These are phyloP conservation scores for Apiospora saccharicola DNA, from an alignment of 2,329 filamentous ascomycete species.

Conservation along the genomic window DNA sequence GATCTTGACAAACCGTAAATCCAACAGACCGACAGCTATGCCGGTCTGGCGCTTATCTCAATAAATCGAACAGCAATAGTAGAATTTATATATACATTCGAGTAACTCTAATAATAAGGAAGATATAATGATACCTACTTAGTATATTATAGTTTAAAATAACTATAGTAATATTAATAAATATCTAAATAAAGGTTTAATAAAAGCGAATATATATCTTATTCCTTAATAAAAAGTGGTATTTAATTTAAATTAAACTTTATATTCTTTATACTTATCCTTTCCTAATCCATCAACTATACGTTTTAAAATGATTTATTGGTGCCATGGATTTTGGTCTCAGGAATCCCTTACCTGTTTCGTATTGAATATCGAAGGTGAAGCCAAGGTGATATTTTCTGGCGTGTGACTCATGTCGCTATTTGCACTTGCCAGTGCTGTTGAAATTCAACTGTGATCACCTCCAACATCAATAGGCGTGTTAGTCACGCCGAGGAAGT, in stretches of 20 bases:
- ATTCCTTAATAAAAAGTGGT: no score
- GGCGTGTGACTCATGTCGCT: neutral
- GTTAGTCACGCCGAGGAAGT: neutral
- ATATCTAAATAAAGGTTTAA: neutral
- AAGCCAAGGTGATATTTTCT: no score
- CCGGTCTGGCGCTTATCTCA: neutral
- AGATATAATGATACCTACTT: no score
- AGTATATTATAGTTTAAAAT: neutral
- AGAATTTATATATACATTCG: neutral
- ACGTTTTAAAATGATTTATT: no score
- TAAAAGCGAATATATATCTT: no score
- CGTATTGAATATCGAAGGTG: no score
- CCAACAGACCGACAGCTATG: neutral
- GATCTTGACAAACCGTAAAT: constrained; percentile 7
- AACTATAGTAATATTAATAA: neutral
- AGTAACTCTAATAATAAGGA: neutral
- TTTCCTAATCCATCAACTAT: no score
- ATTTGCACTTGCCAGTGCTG: neutral
- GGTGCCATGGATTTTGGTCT: no score
- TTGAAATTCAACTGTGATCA: neutral
- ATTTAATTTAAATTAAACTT: no score
- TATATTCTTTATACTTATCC: no score
- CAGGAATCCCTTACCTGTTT: no score
- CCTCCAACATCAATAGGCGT: neutral
- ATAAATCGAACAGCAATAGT: neutral